phyloP scores from a whole-genome alignment of 1,284 basidiomycete genomes.

The Baeospora myosura region DNA sequence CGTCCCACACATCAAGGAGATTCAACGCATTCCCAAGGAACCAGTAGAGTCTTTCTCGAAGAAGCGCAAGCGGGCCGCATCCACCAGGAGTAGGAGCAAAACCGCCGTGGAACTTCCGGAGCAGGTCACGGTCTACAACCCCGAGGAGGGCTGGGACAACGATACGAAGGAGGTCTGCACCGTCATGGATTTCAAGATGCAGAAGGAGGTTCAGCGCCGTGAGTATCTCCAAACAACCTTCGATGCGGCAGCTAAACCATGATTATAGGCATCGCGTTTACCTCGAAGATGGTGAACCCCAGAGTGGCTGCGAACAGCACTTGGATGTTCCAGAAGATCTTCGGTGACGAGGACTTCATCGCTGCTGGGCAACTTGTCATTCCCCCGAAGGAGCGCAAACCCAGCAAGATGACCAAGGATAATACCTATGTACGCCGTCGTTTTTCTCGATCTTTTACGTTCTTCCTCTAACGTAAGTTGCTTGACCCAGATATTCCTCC shows the following conservation, averaged over 20 bases:
- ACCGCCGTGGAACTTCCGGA: slow-evolving; percentile 22
- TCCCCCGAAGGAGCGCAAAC: slow-evolving; percentile 73
- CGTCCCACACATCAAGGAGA: slow-evolving; percentile 78
- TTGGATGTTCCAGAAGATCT: slow-evolving; percentile 92
- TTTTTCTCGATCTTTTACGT: slow-evolving; percentile 1
- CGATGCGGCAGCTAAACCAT: slow-evolving; percentile 1
- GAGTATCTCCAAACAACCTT: slow-evolving; percentile 24
- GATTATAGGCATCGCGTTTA: slow-evolving; percentile 64
- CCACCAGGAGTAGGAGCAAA: slow-evolving; percentile 34
- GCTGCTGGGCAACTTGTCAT: slow-evolving; percentile 86
- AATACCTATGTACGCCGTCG: slow-evolving; percentile 77
- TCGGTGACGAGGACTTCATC: slow-evolving; percentile 86
- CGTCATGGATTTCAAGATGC: slow-evolving; percentile 64
- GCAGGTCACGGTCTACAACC: slow-evolving; percentile 33
- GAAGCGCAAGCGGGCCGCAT: slow-evolving; percentile 24
- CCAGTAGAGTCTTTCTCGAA: slow-evolving; percentile 37
- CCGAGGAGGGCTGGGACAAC: slow-evolving; percentile 86
- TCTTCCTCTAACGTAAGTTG: neutral
- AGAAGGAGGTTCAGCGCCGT: slow-evolving; percentile 64
- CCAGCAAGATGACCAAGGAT: slow-evolving; percentile 84
- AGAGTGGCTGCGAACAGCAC: slow-evolving; percentile 49
- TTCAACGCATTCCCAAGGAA: slow-evolving; percentile 73
- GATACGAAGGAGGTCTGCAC: slow-evolving; percentile 62
- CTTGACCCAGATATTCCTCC: slow-evolving; percentile 70
- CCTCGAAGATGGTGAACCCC: slow-evolving; percentile 58